phyloP scores from a whole-genome alignment of 1,284 basidiomycete genomes.

The Abortiporus biennis region DNA sequence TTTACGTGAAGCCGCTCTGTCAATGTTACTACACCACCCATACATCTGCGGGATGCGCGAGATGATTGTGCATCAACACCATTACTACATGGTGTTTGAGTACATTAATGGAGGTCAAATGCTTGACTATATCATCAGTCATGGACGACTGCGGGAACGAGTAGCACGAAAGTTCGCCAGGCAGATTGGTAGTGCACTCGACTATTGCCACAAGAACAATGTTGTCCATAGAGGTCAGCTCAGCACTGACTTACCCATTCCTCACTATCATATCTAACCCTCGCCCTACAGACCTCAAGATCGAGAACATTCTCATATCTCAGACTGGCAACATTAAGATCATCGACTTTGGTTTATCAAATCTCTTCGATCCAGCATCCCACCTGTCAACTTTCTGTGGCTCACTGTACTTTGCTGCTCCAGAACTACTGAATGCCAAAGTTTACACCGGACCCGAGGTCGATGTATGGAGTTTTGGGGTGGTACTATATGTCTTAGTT shows the following conservation, averaged over 20 bases:
- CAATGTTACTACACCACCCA: conserved; percentile 93
- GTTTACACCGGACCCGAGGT: conserved; percentile 97
- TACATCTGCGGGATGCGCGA: conserved; percentile 99
- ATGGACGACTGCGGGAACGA: conserved; percentile 92
- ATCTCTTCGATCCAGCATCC: conserved; percentile 83
- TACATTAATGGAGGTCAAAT: conserved; percentile 99
- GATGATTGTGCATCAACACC: conserved; percentile 93
- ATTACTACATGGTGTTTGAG: conserved; percentile 99
- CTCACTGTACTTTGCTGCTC: conserved; percentile 96
- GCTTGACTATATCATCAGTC: conserved; percentile 99
- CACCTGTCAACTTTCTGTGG: conserved; percentile 96
- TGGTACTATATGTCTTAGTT: conserved; percentile 95
- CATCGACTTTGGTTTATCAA: conserved; percentile 98
- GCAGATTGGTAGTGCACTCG: conserved; percentile 93
- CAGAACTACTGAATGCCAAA: conserved; percentile 94
- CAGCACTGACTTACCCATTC: conserved; percentile 3
- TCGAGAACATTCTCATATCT: conserved; percentile 99
- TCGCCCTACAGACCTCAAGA: conserved; percentile 85
- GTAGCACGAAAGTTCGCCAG: conserved; percentile 95
- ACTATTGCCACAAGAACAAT: conserved; percentile 96
- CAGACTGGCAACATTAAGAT: conserved; percentile 99
- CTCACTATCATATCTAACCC: conserved; percentile 11
- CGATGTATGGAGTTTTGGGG: conserved; percentile 98
- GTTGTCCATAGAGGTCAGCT: conserved; percentile 85
- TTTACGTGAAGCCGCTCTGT: conserved; percentile 91